Evolutionary conservation across 768 basidiomycete genomes (phyloP).

Genomic region (Phanerochaete sordida): DNA sequence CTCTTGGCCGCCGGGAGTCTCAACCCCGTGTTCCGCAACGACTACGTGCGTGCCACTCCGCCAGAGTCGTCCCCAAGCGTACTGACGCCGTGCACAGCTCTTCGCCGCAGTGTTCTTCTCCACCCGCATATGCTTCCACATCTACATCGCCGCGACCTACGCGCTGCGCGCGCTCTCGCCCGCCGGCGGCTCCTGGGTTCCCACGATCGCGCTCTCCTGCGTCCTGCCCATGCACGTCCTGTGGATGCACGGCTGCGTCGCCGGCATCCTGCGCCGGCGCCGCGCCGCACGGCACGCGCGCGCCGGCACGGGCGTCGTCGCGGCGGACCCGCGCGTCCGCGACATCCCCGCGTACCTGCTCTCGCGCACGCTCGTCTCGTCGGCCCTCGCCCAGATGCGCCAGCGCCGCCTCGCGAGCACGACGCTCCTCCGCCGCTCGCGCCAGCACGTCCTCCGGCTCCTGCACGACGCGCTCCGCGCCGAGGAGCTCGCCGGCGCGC

Average conservation of each 20-base stretch:
- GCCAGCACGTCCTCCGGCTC: slow-evolving; percentile 3
- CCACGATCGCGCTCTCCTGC: not conserved
- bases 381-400: not conserved
- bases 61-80: not conserved
- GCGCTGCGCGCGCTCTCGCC: not conserved
- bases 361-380: not conserved
- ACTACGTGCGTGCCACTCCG: not conserved
- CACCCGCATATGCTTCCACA: slow-evolving; percentile 6
- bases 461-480: slow-evolving; percentile 8
- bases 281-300: not conserved
- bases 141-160: not conserved
- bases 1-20: slow-evolving; percentile 11
- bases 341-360: not conserved
- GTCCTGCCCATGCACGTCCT: slow-evolving; percentile 5
- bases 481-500: not conserved
- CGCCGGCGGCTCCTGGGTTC: not conserved
- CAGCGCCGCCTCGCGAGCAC: not conserved
- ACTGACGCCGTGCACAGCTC: not conserved
- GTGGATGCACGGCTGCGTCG: slow-evolving; percentile 9
- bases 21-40: not conserved
- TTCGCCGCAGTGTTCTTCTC: slow-evolving; percentile 4
- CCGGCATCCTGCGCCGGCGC: slow-evolving; percentile 4
- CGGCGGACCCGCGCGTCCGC: not conserved
- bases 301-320: not conserved
- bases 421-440: slow-evolving; percentile 7